Conservation (phyloP, 345 rosid genomes). For the Rubroshorea leprosula region DNA sequence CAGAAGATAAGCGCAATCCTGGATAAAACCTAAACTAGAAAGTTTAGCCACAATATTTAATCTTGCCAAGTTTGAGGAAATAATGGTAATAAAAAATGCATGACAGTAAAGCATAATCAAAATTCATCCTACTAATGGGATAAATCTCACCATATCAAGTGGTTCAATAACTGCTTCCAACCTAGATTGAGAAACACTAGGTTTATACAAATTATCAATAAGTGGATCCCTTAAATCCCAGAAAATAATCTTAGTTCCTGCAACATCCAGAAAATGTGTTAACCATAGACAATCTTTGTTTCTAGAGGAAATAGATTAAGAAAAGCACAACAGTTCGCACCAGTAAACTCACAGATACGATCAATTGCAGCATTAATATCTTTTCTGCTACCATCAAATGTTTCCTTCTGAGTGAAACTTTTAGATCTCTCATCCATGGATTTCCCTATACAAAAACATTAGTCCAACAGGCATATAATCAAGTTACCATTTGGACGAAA, state of each 20-base stretch:
- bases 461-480: slow-evolving; percentile 5
- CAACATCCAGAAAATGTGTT: slow-evolving; percentile 19
- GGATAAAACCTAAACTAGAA: no score
- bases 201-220: slow-evolving; percentile 76
- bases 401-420: slow-evolving; percentile 61
- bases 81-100: no score
- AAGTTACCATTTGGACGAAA: slow-evolving; percentile 7
- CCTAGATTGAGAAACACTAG: slow-evolving; percentile 66
- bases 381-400: slow-evolving; percentile 85
- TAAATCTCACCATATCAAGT: slow-evolving; percentile 62
- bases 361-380: slow-evolving; percentile 88
- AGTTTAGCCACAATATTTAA: no score
- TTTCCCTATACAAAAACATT: slow-evolving; percentile 34
- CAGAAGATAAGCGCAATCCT: no score
- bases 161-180: slow-evolving; percentile 77
- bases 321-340: slow-evolving; percentile 31
- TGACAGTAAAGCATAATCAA: neutral
- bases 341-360: slow-evolving; percentile 78
- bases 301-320: slow-evolving; percentile 2
- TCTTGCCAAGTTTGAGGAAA: no score
- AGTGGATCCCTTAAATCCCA: slow-evolving; percentile 86
- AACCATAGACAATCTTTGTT: slow-evolving; percentile 14
- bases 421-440: slow-evolving; percentile 59
- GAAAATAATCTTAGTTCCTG: slow-evolving; percentile 92
- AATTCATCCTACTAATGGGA: slow-evolving; percentile 2